phyloP scores from a whole-genome alignment of 2,329 filamentous ascomycete species.

The Ceratocystis cubensis region DNA sequence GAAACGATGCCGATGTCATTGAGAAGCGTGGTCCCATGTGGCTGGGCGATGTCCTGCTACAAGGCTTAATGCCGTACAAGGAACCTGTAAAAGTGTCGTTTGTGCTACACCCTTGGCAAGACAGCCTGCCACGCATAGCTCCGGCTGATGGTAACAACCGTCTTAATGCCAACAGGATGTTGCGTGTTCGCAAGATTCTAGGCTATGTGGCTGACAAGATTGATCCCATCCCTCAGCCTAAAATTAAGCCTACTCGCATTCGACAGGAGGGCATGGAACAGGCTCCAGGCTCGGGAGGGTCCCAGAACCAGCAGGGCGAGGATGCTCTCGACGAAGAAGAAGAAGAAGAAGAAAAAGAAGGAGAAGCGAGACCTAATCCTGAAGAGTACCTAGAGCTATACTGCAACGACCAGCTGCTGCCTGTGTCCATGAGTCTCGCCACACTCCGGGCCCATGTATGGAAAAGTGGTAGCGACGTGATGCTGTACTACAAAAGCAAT shows the following conservation, averaged over 20 bases:
- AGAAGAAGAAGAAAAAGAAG: conserved; percentile 41
- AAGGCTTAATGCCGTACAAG: conserved; percentile 72
- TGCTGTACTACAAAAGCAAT: conserved; percentile 83
- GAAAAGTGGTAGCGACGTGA: conserved; percentile 87
- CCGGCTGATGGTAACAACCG: conserved; percentile 72
- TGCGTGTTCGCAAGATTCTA: conserved; percentile 87
- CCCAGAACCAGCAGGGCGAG: background rate
- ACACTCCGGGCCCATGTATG: conserved; percentile 85
- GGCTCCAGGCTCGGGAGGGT: background rate
- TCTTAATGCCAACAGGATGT: conserved; percentile 92
- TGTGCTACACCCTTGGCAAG: conserved; percentile 68
- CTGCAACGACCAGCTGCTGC: conserved; percentile 75
- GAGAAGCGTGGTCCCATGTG: conserved; percentile 82
- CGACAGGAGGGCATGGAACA: background rate
- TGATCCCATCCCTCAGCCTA: conserved; percentile 44
- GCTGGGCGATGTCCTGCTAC: conserved; percentile 75
- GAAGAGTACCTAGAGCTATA: conserved; percentile 94
- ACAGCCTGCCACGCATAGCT: conserved; percentile 60
- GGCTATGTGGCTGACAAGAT: conserved; percentile 87
- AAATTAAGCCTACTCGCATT: background rate
- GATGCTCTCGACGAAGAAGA: background rate
- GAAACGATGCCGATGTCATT: conserved; percentile 65
- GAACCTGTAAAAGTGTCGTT: conserved; percentile 97
- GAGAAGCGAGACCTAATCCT: conserved; percentile 48
- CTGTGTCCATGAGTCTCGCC: conserved; percentile 80